These are phyloP conservation scores for Naganishia antarctica DNA, from an alignment of 768 basidiomycete species.

Conservation along the genomic window DNA sequence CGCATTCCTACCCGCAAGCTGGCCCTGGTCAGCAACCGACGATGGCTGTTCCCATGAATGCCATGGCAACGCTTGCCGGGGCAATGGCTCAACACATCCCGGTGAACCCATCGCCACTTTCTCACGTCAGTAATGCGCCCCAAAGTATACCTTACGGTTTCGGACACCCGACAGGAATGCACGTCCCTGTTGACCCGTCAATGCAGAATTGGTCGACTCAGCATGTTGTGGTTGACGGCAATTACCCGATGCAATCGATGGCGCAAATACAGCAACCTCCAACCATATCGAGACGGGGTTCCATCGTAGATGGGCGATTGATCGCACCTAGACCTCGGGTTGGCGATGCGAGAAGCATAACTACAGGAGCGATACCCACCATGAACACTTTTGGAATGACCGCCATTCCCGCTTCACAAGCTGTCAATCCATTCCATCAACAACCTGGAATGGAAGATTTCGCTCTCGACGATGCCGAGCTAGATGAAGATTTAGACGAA, in stretches of 20 bases:
- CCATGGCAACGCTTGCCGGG: constrained; percentile 3
- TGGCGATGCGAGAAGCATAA: neutral
- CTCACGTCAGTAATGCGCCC: neutral
- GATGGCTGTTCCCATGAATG: constrained; percentile 15
- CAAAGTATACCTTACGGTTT: constrained; percentile 3
- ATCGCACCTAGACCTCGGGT: constrained; percentile 21
- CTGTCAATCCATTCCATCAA: constrained; percentile 26
- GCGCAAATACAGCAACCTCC: constrained; percentile 21
- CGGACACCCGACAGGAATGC: constrained; percentile 13
- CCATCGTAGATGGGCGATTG: constrained; percentile 27
- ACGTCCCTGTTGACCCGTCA: constrained; percentile 30
- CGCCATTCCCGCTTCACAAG: constrained; percentile 10
- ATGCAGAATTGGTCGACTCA: constrained; percentile 23
- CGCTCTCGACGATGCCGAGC: constrained; percentile 37
- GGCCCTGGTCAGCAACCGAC: constrained; percentile 43
- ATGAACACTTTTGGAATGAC: constrained; percentile 31
- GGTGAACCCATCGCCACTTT: neutral
- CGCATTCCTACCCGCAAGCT: constrained; percentile 49
- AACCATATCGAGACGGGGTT: constrained; percentile 16
- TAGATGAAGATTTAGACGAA: constrained; percentile 37
- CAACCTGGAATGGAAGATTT: constrained; percentile 36
- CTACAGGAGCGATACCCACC: constrained; percentile 26
- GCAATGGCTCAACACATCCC: constrained; percentile 6
- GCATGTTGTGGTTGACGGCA: neutral
- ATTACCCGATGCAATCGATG: constrained; percentile 18